These are phyloP conservation scores for Backusella macrospora DNA, from an alignment of 192 early-diverging fungal genomes.

Conservation along the genomic window DNA sequence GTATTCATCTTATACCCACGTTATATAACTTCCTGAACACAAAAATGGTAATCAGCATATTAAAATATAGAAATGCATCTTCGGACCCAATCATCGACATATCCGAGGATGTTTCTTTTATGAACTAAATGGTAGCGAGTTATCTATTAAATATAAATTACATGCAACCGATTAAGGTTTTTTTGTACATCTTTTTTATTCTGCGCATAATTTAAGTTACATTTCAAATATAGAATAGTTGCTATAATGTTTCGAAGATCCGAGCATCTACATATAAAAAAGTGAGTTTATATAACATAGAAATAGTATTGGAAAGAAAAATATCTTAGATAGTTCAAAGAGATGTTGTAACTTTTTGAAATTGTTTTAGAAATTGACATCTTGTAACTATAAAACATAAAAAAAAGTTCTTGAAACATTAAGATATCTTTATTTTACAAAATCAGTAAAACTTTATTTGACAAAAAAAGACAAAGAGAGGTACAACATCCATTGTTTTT, in stretches of 20 bases:
- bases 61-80: too few species aligned
- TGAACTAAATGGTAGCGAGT: not conserved
- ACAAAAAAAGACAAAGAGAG: not conserved
- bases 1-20: too few species aligned
- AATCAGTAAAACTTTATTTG: not conserved
- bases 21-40: too few species aligned
- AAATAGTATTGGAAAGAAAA: too few species aligned
- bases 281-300: not conserved
- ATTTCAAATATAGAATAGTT: slow-evolving; percentile 5
- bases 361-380: not conserved
- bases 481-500: not conserved
- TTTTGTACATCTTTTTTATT: not conserved
- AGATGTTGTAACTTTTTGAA: too few species aligned
- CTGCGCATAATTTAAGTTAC: not conserved
- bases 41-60: too few species aligned
- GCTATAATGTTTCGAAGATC: not conserved
- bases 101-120: not conserved
- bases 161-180: not conserved
- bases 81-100: not conserved
- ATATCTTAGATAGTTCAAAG: too few species aligned
- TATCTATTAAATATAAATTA: not conserved
- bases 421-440: not conserved
- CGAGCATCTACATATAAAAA: not conserved
- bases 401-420: not conserved
- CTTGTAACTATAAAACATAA: not conserved